Evolutionary conservation across 345 rosid species (phyloP).

Genomic region (Arabis alpina): DNA sequence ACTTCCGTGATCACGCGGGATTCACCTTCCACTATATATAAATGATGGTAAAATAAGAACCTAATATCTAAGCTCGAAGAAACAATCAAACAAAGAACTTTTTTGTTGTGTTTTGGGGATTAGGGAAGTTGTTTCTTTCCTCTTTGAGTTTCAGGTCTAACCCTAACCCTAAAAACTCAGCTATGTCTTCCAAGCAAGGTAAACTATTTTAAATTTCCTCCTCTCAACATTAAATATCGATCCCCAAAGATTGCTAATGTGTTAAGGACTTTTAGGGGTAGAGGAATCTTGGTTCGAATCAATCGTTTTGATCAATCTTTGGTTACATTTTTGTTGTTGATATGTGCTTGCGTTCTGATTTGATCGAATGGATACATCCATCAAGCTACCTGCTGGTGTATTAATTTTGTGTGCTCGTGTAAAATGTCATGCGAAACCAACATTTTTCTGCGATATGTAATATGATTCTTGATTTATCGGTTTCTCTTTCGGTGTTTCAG

Average conservation of each 20-base stretch:
- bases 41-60: constrained; percentile 3
- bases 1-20: constrained; percentile 13
- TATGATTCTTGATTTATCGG: background rate
- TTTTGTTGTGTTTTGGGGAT: constrained; percentile 3
- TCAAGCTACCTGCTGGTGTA: background rate
- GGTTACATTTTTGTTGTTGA: background rate
- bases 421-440: background rate
- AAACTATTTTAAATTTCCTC: background rate
- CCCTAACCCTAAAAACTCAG: constrained; percentile 37
- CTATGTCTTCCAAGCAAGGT: constrained; percentile 76
- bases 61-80: constrained; percentile 29
- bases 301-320: background rate
- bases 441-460: background rate
- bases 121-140: constrained; percentile 6
- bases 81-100: background rate
- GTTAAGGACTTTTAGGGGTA: background rate
- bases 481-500: constrained; percentile 36
- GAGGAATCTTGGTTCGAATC: background rate
- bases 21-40: constrained; percentile 4
- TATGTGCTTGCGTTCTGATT: background rate
- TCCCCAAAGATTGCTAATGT: background rate
- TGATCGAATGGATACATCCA: background rate
- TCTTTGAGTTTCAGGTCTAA: constrained; percentile 39
- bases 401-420: background rate
- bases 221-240: background rate